These are phyloP conservation scores for Penicillium alfredii DNA, from an alignment of 495 filamentous ascomycete genomes.

Conservation along the genomic window DNA sequence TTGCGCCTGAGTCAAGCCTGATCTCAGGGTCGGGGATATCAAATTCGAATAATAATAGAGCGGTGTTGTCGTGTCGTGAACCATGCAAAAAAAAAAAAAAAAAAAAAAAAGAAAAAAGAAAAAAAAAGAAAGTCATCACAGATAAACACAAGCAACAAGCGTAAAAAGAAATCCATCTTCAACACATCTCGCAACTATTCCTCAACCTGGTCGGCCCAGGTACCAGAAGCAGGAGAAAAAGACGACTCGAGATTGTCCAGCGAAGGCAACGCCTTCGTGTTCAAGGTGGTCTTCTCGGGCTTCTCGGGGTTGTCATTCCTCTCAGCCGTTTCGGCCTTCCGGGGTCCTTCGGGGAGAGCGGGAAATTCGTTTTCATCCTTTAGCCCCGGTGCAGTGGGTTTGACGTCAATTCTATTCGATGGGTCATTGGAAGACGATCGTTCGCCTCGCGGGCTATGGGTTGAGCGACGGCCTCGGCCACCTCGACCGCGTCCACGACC, in stretches of 20 bases:
- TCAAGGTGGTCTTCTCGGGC: conserved; percentile 2
- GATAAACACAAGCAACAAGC: no score
- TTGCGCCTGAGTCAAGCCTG: not conserved
- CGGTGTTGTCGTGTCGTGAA: conserved; percentile 15
- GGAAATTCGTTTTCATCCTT: conserved; percentile 39
- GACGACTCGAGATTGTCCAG: conserved; percentile 24
- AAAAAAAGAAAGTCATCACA: not conserved
- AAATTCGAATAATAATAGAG: conserved; percentile 5
- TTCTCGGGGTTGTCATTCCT: no score
- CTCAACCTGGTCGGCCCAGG: conserved; percentile 38
- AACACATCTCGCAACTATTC: conserved; percentile 17
- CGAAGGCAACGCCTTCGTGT: conserved; percentile 5
- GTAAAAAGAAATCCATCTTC: no score
- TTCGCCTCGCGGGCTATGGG: conserved; percentile 26
- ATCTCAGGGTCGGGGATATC: no score
- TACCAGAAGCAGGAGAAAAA: conserved; percentile 23
- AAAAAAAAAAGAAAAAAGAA: not conserved
- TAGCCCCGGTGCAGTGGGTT: conserved; percentile 18
- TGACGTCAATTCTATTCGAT: conserved; percentile 10
- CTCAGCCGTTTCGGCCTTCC: conserved; percentile 6
- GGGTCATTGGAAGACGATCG: conserved; percentile 15
- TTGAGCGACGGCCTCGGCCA: conserved; percentile 30
- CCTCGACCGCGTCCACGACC: conserved; percentile 22
- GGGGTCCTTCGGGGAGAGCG: conserved; percentile 31
- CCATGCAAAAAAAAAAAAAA: conserved; percentile 9